A percentile compares a stretch with the other conserved stretches of the same genome.
Evolutionary conservation across 2,329 filamentous ascomycete genomes (phyloP).

Genomic region (Lecanosticta acicola): DNA sequence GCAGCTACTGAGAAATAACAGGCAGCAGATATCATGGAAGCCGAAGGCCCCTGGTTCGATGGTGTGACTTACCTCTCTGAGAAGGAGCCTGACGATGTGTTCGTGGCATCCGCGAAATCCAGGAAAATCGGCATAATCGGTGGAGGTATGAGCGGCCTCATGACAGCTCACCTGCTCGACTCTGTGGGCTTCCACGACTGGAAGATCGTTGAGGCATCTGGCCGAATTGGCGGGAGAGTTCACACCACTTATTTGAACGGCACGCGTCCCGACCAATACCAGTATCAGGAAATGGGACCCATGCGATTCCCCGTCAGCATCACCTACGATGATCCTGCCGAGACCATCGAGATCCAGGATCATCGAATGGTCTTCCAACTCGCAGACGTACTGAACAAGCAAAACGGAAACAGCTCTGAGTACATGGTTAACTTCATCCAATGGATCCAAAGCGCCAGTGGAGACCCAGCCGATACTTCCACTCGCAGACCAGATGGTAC

Average conservation of each 20-base stretch:
- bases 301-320: conserved; percentile 58
- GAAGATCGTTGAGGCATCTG: conserved; percentile 56
- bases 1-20: conserved; percentile 1
- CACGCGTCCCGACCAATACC: conserved; percentile 55
- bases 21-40: conserved; percentile 46
- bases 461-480: conserved; percentile 48
- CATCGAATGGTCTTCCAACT: conserved; percentile 62
- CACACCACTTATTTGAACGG: conserved; percentile 58
- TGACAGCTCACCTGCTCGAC: conserved; percentile 49
- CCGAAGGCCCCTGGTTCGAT: conserved; percentile 60
- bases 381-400: conserved; percentile 53
- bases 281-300: conserved; percentile 63
- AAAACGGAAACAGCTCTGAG: conserved; percentile 49
- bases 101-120: conserved; percentile 50
- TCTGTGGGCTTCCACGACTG: conserved; percentile 55
- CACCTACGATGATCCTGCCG: conserved; percentile 47
- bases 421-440: conserved; percentile 56
- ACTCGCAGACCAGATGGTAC: conserved; percentile 48
- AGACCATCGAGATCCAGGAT: conserved; percentile 55
- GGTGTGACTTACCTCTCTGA: conserved; percentile 55
- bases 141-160: conserved; percentile 60
- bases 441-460: conserved; percentile 54
- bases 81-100: conserved; percentile 49
- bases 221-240: conserved; percentile 58
- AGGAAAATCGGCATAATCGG: conserved; percentile 60